phyloP scores from a whole-genome alignment of 805 yeast genomes.

The Maudiozyma serrabonitensis region DNA sequence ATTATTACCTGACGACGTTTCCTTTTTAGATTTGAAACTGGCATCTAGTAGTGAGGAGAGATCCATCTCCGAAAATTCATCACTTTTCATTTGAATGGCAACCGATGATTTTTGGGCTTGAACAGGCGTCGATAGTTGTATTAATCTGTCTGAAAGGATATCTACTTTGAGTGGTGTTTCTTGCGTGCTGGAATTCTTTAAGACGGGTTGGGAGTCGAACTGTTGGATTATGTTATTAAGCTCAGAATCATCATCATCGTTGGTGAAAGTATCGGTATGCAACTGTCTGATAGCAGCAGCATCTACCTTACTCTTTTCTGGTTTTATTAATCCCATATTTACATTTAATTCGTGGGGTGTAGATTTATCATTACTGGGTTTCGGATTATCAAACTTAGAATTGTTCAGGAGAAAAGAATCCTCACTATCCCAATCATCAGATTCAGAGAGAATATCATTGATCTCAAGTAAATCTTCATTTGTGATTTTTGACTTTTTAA shows the following conservation, averaged over 20 bases:
- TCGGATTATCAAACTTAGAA: background rate
- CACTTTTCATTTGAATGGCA: background rate
- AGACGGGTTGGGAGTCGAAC: background rate
- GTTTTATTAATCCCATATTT: no score
- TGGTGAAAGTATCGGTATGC: no score
- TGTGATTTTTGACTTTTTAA: constrained; percentile 5
- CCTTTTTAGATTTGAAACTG: background rate
- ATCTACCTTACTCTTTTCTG: no score
- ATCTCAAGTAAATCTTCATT: constrained; percentile 3
- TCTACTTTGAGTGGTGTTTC: background rate
- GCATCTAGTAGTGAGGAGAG: background rate
- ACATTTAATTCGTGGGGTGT: no score
- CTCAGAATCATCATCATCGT: background rate
- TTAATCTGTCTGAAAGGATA: background rate
- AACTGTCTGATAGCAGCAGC: no score
- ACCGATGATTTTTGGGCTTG: background rate
- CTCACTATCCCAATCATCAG: constrained; percentile 14
- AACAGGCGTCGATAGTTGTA: background rate
- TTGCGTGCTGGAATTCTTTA: background rate
- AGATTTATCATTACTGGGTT: background rate
- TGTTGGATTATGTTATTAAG: background rate
- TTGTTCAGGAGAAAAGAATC: background rate
- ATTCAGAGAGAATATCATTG: constrained; percentile 4
- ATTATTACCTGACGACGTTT: background rate
- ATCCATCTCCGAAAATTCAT: background rate